Evolutionary conservation across 352 stramenopile genomes (phyloP), one percentile per base, ranked within the genome.

Genomic region (Pythium diclinum): DNA sequence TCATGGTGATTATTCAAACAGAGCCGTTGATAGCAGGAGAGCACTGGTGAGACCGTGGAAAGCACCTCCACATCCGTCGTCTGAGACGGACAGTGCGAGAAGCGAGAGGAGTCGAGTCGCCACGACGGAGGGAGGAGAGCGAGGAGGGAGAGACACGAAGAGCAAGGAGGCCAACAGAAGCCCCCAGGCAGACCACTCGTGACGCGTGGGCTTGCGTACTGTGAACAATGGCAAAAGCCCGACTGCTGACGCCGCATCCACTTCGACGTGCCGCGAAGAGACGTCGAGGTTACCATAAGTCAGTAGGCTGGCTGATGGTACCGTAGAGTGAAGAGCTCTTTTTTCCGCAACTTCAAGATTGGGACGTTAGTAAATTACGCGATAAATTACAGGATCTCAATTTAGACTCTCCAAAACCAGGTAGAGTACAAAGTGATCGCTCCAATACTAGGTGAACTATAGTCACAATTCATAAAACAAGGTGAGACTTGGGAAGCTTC

Each of bases 311-410:
- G 11, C 23, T 19, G 6, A 10, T 7, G 6, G 42, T 49, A 49
- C 42, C 9, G 42, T 28, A 49, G 17, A 25, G 42, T 49, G 42
- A 25, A 46, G 16, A 46, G 13, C 38, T 46, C 38, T 46, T 16
- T 46, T 40, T 25, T 23, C 17, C 40, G 8, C 63, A 64, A 69
- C 63, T 69, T 69, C 63, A 69, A 69, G 56, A 61, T 61, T 61
- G 42, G 56, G n/a, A 16, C 8, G 25, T 2, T 2, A 14, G 61
- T 61, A 67, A 61, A 56, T 67, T 67, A 61, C 61, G 32, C 1
- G 48, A 53, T 32, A 19, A 8, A 10, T 21, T 53, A 56, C 40
- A 16, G 16, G 47, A 53, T 17, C 28, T 16, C 23, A 36, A 53
- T 49, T 25, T 49, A 49, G 42, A 49, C n/a, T 5, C 13, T 10